A percentile compares a stretch with the other conserved stretches of the same genome.
phyloP scores from a whole-genome alignment of 768 basidiomycete genomes.

The Trametes punicea region DNA sequence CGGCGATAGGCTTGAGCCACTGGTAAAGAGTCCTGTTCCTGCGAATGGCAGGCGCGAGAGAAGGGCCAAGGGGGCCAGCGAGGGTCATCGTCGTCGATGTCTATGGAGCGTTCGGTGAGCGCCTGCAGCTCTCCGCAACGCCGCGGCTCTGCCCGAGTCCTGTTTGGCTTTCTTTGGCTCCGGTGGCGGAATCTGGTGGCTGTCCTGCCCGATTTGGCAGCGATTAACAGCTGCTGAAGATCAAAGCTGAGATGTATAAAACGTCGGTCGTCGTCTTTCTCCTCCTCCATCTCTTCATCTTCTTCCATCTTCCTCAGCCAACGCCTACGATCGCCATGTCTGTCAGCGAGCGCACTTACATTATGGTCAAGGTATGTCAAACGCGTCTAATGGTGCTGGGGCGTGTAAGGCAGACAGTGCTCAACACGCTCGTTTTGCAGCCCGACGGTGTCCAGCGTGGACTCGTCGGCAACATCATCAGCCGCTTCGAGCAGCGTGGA shows the following conservation, averaged over 20 bases:
- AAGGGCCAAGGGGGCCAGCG: slow-evolving; percentile 65
- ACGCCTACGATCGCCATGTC: slow-evolving; percentile 51
- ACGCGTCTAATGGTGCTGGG: not conserved
- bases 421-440: slow-evolving; percentile 38
- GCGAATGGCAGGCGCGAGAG: slow-evolving; percentile 74
- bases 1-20: slow-evolving; percentile 73
- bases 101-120: slow-evolving; percentile 14
- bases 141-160: slow-evolving; percentile 24
- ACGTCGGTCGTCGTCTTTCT: slow-evolving; percentile 21
- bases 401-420: not conserved
- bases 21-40: slow-evolving; percentile 64
- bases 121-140: slow-evolving; percentile 5
- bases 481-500: slow-evolving; percentile 95
- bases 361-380: slow-evolving; percentile 91
- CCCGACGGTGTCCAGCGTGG: slow-evolving; percentile 98
- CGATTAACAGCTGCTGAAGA: slow-evolving; percentile 19
- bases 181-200: slow-evolving; percentile 23
- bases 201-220: slow-evolving; percentile 24
- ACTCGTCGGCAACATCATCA: slow-evolving; percentile 93
- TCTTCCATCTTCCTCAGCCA: slow-evolving; percentile 28
- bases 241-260: slow-evolving; percentile 27
- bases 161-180: slow-evolving; percentile 45
- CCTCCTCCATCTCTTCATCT: slow-evolving; percentile 27
- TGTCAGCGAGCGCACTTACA: slow-evolving; percentile 86
- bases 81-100: slow-evolving; percentile 33